Base-by-base conservation (phyloP, 73 alveolate species). In the Paramecium biaurelia region DNA sequence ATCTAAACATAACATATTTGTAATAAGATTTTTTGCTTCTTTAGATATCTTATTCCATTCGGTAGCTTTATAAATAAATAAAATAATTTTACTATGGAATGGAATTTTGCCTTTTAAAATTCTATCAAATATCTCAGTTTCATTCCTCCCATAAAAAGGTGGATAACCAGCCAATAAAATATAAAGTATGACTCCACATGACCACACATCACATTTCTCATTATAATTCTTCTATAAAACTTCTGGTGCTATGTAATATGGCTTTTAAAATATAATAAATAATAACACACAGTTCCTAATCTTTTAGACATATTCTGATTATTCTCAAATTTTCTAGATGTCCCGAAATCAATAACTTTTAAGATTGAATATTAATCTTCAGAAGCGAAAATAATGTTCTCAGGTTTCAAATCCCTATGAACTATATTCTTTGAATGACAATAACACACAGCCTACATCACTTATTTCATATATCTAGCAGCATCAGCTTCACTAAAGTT, bases 121-220 rank as follows among this genome's bases (percentile, higher is more conserved):
- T 74, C 86, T 95, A 10, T 92, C 68, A 38, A 76, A 76, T 2
- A 95, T 95, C 70, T 95, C 97, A 43, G 85, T 89, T 56, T 94
- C 96, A 79, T 82, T 94, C n/a, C 74, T 37, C 2, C 97, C 98
- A 79, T 45, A 32, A 94, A 95, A 95, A 1, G 98, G 98, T 23
- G 95, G 97, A 57, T 63, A 70, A 12, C 99, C 99, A 18, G 94
- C 85, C 76, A 96, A 95, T 92, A 97, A 20, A 32, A 93, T 93
- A 70, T 95, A 93, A 93, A 97, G 86, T 18, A 96, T 95, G 23
- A 97, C 95, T 7, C 98, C 99, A 76, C 95, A 86, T 26, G 98
- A 93, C 98, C 99, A 97, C 11, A 97, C 95, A 85, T 97, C 99
- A 67, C 99, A 97, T 82, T 93, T 95, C 92, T 96, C 97, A 28